A percentile compares a stretch with the other conserved stretches of the same genome.
Evolutionary conservation across 208 protist genomes (phyloP).

Genomic region (Trypanosoma congolense): DNA sequence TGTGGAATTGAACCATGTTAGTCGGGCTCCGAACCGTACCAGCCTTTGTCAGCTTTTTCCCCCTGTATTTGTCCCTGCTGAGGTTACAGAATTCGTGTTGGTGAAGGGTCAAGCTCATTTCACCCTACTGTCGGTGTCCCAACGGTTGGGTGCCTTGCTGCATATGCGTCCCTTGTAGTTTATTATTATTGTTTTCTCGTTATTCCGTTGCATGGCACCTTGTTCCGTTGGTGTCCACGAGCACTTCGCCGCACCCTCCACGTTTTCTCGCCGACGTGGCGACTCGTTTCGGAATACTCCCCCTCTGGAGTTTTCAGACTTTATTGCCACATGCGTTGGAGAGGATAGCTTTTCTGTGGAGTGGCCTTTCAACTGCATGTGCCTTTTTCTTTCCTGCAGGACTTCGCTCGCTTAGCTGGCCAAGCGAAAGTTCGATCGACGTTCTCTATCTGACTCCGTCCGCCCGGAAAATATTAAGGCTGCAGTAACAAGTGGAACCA

Average conservation of each 20-base stretch:
- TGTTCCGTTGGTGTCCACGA: conserved; percentile 8
- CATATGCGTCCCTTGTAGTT: conserved; percentile 23
- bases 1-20: conserved; percentile 13
- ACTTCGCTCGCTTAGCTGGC: conserved; percentile 13
- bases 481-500: conserved; percentile 23
- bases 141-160: conserved; percentile 19
- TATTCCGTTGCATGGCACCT: conserved; percentile 13
- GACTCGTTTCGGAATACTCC: conserved; percentile 20
- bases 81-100: conserved; percentile 11
- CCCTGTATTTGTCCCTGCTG: conserved; percentile 26
- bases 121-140: conserved; percentile 19
- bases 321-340: conserved; percentile 22
- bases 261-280: conserved; percentile 9
- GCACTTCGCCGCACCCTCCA: background rate
- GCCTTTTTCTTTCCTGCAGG: conserved; percentile 29
- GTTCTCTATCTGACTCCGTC: conserved; percentile 21
- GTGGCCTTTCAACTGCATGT: conserved; percentile 32
- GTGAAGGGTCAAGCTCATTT: conserved; percentile 26
- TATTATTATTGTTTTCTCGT: no score
- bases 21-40: conserved; percentile 21
- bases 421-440: conserved; percentile 19
- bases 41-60: conserved; percentile 22
- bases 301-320: conserved; percentile 28
- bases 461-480: conserved; percentile 19
- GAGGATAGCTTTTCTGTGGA: no score